Evolutionary conservation across 140 eudicot species (phyloP).

Genomic region (Ambrosia hybrid): DNA sequence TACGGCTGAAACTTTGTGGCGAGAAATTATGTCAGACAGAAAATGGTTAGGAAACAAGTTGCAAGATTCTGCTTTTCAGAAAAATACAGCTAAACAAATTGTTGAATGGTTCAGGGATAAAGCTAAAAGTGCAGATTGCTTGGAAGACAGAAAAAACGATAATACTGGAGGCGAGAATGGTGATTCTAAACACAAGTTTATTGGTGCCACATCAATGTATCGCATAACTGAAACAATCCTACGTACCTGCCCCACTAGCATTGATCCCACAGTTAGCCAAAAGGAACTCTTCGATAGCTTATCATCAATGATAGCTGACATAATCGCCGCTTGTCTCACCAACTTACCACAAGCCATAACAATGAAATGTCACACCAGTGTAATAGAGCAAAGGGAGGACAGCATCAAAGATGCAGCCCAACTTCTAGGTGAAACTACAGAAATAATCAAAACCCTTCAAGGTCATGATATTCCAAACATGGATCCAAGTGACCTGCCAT

Average conservation of each 20-base stretch:
- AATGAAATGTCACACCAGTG: neutral
- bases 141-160: neutral
- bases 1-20: neutral
- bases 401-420: neutral
- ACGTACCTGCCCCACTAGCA: neutral
- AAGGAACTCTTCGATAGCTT: neutral
- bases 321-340: neutral
- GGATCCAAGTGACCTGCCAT: neutral
- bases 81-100: neutral
- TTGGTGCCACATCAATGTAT: slow-evolving; percentile 13
- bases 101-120: neutral
- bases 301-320: slow-evolving; percentile 1
- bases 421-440: neutral
- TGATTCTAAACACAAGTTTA: neutral
- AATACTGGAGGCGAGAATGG: neutral
- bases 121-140: neutral
- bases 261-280: slow-evolving; percentile 1
- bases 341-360: neutral
- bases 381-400: neutral
- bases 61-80: neutral
- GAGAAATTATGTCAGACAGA: neutral
- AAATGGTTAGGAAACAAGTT: slow-evolving; percentile 14
- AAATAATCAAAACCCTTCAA: neutral
- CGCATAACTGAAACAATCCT: slow-evolving; percentile 9
- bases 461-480: neutral